Evolutionary conservation across 2,329 filamentous ascomycete genomes (phyloP).

Genomic region (Alternaria infectoria): DNA sequence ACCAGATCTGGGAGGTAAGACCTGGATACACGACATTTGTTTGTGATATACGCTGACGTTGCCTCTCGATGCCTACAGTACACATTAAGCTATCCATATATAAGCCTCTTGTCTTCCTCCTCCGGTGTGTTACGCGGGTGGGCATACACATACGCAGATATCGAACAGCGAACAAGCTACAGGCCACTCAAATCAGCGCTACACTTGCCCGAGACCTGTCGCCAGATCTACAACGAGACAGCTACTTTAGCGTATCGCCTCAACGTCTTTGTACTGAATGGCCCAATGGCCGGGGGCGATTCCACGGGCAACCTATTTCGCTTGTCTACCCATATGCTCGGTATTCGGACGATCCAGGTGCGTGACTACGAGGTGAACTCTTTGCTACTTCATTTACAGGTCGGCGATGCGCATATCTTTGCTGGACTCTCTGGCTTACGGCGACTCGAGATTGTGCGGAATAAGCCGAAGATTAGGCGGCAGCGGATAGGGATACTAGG

Average conservation of each 20-base stretch:
- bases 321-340: background rate
- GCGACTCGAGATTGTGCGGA: too few relatives aligned
- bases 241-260: background rate
- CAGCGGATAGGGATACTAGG: too few relatives aligned
- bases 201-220: background rate
- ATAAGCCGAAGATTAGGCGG: too few relatives aligned
- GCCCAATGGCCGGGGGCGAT: too few relatives aligned
- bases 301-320: too few relatives aligned
- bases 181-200: background rate
- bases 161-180: background rate
- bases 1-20: background rate
- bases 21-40: background rate
- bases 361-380: too few relatives aligned
- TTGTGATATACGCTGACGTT: background rate
- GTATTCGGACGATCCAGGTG: background rate
- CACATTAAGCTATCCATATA: background rate
- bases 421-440: too few relatives aligned
- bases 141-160: background rate
- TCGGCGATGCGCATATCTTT: too few relatives aligned
- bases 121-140: too few relatives aligned
- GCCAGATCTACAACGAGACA: background rate
- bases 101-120: too few relatives aligned
- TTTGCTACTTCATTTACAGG: too few relatives aligned
- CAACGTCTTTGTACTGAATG: background rate
- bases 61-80: background rate